phyloP scores from a whole-genome alignment of 306 rosid species.

The Prinsepia uniflora region DNA sequence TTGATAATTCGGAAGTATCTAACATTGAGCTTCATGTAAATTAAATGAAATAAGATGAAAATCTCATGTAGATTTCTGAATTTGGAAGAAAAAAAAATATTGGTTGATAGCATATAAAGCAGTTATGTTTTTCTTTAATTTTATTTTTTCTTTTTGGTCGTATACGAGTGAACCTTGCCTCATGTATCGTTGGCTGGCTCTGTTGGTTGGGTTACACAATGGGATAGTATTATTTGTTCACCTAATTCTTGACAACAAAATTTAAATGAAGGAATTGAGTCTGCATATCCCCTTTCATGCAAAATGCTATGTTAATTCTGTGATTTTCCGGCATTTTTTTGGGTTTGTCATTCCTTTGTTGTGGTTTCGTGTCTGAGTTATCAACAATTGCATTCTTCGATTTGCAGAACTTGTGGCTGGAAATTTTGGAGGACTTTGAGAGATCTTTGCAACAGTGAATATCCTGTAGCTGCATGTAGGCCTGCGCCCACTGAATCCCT shows the following conservation, averaged over 20 bases:
- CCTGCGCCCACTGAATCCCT: not conserved
- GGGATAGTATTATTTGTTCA: not conserved
- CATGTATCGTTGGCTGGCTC: not conserved
- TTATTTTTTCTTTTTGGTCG: not conserved
- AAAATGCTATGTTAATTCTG: not conserved
- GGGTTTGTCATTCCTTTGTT: not conserved
- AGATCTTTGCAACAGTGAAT: not conserved
- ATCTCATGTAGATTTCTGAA: not conserved
- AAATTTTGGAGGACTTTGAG: not conserved
- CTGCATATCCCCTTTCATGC: not conserved
- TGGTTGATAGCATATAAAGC: not conserved
- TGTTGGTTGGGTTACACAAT: not conserved
- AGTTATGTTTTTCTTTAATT: not conserved
- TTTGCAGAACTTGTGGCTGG: not conserved
- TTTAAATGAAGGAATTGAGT: no score
- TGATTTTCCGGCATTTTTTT: not conserved
- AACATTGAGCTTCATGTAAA: not conserved
- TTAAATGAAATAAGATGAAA: not conserved
- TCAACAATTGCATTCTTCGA: not conserved
- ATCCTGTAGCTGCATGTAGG: not conserved
- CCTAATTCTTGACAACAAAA: not conserved
- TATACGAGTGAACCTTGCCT: not conserved
- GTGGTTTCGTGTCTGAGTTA: not conserved
- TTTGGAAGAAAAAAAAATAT: not conserved
- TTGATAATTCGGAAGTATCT: not conserved